Conservation (phyloP, 345 rosid genomes). For the Ceriops zippeliana region DNA sequence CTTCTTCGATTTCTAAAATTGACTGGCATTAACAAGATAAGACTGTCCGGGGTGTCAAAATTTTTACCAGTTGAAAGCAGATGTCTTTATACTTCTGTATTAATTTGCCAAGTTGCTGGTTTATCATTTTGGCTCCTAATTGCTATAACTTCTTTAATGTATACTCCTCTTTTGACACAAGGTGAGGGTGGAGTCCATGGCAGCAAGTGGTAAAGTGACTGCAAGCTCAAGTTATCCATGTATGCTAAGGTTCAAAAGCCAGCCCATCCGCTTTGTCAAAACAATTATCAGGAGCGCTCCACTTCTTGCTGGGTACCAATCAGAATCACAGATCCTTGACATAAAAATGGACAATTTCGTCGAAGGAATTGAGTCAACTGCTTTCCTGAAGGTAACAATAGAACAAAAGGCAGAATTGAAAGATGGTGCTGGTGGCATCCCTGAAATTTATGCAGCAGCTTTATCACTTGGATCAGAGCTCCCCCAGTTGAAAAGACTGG, state of each 20-base stretch:
- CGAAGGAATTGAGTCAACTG: constrained; percentile 24
- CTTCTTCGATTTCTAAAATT: too few species aligned
- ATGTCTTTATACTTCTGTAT: too few species aligned
- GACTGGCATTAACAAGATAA: too few species aligned
- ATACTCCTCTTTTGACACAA: not conserved
- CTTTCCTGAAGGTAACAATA: constrained; percentile 22
- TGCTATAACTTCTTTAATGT: not conserved
- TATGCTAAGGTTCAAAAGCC: constrained; percentile 35
- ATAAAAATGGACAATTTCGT: constrained; percentile 28
- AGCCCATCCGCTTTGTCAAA: constrained; percentile 16
- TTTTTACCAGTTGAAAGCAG: too few species aligned
- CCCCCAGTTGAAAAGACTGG: not conserved
- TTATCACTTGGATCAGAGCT: constrained; percentile 23
- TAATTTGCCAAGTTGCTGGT: not conserved
- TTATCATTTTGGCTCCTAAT: not conserved
- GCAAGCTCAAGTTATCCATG: constrained; percentile 29
- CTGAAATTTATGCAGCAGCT: constrained; percentile 36
- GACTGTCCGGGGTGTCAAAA: too few species aligned
- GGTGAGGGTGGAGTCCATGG: constrained; percentile 34
- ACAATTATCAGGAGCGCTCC: constrained; percentile 25
- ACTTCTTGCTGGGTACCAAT: constrained; percentile 23
- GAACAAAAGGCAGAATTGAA: constrained; percentile 33
- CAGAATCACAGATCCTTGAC: constrained; percentile 30
- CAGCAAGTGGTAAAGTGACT: constrained; percentile 30
- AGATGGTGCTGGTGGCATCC: constrained; percentile 36